Evolutionary conservation across 2,329 filamentous ascomycete genomes (phyloP), one percentile per base, ranked within the genome.

Genomic region (Scedosporium boydii): DNA sequence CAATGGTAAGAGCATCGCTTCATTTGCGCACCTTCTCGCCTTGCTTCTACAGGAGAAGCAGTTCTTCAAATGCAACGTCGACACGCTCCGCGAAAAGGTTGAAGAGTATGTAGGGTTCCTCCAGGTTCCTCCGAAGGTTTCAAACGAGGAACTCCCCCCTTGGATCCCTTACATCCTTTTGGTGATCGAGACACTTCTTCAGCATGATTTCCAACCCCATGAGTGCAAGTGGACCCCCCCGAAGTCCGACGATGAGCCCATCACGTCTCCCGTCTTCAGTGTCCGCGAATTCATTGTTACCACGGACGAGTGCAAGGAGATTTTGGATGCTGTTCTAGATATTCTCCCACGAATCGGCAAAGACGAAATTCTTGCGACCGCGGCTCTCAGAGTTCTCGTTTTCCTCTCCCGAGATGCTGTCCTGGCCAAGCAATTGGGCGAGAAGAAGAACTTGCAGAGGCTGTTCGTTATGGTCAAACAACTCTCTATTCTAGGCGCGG

Each of bases 401-500:
- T 92, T 97, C 65, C 79, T 99, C 34, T 97, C 95, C 1, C 86
- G 96, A 23, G 84, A 86, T 64, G 87, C 91, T 59, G 79, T 84
- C 14, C 81, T 96, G 65, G 93, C 95, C 2, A 83, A 86, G 66
- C 79, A 83, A 55, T 82, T 98, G 57, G 90, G 91, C 4, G 89
- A 96, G 71, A 96, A 92, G 77, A 89, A 87, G 71, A 96, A 96
- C 68, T 80, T 99, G 58, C 90, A 95, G 70, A 85, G 91, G 29
- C 79, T 99, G 23, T 98, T 99, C 74, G 84, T 97, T 60, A 96
- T 98, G 90, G 87, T 93, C 63, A 96, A 96, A 73, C 93, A 98
- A 72, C 84, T 98, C 64, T 87, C 91, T 21, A 90, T 89, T 27
- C 83, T 87, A 34, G 89, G 90, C 6, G 90, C 91, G 34, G 84